Evolutionary conservation across 257 asterid genomes (phyloP).

Genomic region (Verbascum thapsus): DNA sequence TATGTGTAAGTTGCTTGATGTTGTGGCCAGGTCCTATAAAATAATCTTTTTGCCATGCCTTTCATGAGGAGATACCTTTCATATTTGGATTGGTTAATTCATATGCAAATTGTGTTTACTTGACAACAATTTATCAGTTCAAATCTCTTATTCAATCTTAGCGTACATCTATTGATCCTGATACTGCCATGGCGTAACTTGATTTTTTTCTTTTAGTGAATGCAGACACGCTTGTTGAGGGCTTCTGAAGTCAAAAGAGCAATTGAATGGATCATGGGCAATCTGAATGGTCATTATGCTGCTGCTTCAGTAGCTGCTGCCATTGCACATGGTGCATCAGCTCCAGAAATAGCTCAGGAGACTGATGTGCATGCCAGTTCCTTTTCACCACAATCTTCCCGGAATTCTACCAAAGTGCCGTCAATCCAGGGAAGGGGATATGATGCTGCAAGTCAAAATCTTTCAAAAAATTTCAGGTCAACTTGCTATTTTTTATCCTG

Average conservation of each 20-base stretch:
- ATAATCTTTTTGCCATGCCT: no score
- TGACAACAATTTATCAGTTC: background rate
- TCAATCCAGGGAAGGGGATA: slow-evolving; percentile 66
- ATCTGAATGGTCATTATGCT: slow-evolving; percentile 93
- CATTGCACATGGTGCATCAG: slow-evolving; percentile 88
- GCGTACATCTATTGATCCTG: slow-evolving; percentile 20
- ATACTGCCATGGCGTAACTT: slow-evolving; percentile 61
- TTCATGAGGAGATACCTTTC: no score
- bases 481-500: slow-evolving; percentile 28
- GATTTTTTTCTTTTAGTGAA: slow-evolving; percentile 83
- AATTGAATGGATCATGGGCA: slow-evolving; percentile 94
- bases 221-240: slow-evolving; percentile 92
- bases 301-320: slow-evolving; percentile 99
- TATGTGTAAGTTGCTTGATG: background rate
- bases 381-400: slow-evolving; percentile 53
- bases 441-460: slow-evolving; percentile 58
- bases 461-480: slow-evolving; percentile 84
- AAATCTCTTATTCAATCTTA: slow-evolving; percentile 17
- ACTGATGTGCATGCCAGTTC: slow-evolving; percentile 50
- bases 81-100: no score
- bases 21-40: no score
- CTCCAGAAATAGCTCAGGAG: slow-evolving; percentile 70
- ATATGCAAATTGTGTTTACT: background rate
- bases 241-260: slow-evolving; percentile 95
- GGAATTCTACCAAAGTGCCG: slow-evolving; percentile 40